Conservation (phyloP, 345 rosid species). For the Euphorbia pulcherrima region DNA sequence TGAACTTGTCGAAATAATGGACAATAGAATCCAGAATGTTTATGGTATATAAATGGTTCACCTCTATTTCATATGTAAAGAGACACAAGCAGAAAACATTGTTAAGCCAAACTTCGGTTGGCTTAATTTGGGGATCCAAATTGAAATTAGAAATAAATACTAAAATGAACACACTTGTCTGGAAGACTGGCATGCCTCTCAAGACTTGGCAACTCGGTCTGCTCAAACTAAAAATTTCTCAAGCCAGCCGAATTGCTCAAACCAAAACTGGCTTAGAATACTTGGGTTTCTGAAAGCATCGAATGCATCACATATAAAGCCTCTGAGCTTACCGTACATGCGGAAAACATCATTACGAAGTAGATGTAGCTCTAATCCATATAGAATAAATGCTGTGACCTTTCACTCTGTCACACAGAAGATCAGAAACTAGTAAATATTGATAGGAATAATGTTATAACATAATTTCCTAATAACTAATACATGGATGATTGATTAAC, state of each 20-base stretch:
- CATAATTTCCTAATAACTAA: neutral
- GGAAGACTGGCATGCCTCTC: neutral
- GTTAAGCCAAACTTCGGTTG: neutral
- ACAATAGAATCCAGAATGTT: neutral
- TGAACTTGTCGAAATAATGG: too few relatives aligned
- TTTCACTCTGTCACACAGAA: slow-evolving; percentile 17
- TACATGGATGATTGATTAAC: neutral
- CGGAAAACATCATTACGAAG: neutral
- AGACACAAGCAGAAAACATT: neutral
- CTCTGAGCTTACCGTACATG: slow-evolving; percentile 1
- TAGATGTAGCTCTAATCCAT: slow-evolving; percentile 16
- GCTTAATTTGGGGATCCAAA: neutral
- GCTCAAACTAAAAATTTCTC: neutral
- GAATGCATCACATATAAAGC: neutral
- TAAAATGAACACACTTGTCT: neutral
- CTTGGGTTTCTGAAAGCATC: neutral
- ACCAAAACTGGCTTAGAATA: neutral
- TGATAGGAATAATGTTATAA: neutral
- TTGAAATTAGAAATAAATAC: neutral
- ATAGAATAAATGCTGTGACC: slow-evolving; percentile 21
- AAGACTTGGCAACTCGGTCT: neutral
- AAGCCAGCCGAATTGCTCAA: neutral
- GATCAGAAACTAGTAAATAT: neutral
- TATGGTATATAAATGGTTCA: neutral
- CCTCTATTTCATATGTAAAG: neutral